These are phyloP conservation scores for Abrus precatorius DNA, from an alignment of 306 rosid genomes.

Conservation along the genomic window DNA sequence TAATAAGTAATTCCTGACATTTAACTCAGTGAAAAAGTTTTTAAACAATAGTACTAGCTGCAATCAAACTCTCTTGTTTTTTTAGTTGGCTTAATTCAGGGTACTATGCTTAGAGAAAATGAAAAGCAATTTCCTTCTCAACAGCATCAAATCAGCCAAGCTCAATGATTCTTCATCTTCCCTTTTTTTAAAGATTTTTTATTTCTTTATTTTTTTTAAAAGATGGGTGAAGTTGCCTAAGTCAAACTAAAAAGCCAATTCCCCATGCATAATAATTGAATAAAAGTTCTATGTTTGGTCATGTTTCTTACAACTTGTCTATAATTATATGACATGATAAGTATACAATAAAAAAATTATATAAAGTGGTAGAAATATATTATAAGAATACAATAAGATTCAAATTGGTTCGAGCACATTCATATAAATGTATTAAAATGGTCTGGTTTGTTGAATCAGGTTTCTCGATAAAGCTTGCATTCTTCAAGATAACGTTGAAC, in stretches of 20 bases:
- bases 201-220: background rate
- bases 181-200: background rate
- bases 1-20: slow-evolving; percentile 50
- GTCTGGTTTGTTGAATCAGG: slow-evolving; percentile 56
- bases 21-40: slow-evolving; percentile 42
- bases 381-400: too few species aligned
- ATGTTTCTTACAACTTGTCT: too few species aligned
- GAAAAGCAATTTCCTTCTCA: slow-evolving; percentile 45
- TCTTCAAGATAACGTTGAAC: slow-evolving; percentile 54
- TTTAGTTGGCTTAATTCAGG: slow-evolving; percentile 26
- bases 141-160: background rate
- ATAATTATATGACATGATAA: too few species aligned
- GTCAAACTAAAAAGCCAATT: background rate
- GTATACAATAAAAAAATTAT: too few species aligned
- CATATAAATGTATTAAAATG: slow-evolving; percentile 7
- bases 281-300: too few species aligned
- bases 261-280: slow-evolving; percentile 37
- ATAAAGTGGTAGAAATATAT: too few species aligned
- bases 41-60: slow-evolving; percentile 14
- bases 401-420: too few species aligned
- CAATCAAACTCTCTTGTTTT: slow-evolving; percentile 19
- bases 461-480: slow-evolving; percentile 81
- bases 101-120: slow-evolving; percentile 30
- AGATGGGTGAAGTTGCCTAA: background rate
- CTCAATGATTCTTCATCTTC: slow-evolving; percentile 30